Evolutionary conservation across 768 basidiomycete genomes (phyloP), one percentile per base, ranked within the genome.

Genomic region (Lyophyllum semitale): DNA sequence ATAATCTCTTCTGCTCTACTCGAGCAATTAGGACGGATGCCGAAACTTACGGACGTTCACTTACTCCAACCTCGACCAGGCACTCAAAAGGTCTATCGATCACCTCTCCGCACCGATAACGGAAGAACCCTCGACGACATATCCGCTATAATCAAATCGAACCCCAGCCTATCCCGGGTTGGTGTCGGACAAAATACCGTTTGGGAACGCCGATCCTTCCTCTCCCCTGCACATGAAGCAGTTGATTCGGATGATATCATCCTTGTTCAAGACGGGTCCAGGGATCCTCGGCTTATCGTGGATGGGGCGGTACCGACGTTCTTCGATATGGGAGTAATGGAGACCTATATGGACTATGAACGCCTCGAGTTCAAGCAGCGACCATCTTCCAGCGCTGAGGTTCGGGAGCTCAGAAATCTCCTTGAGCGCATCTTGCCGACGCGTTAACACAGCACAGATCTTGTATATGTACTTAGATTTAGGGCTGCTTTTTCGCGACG

Each of bases 141-240:
- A 33, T 17, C 52, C 1, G 32, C 54, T 1, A 53, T 66, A 11
- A 63, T 66, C 54, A 37, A 8, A 13, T 43, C 58, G 18, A 59
- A 60, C 23, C 45, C 52, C 3, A 53, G 25, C 40, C 33, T 66
- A 18, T 50, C 42, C 30, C 58, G 57, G 40, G 60, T 63, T 23
- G 64, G 64, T 4, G 41, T 63, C 9, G 59, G 52, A 7, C 53
- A 53, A 12, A 53, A 58, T 9, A 37, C 57, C 13, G 59, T 66
- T 22, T 63, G 62, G 64, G 62, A 63, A 51, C 51, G 60, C 17
- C 26, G 25, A 30, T 8, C 18, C 7, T 3, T 18, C 15, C 13
- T 8, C 25, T 3, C 17, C n/a, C n/a, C 20, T 22, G 20, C 4
- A 20, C 7, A 20, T 20, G 41, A 8, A 11, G 26, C 9, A 7